Evolutionary conservation across 225 moss, liverwort and hornwort species (phyloP).

Genomic region (Pseudoscleropodium purum): DNA sequence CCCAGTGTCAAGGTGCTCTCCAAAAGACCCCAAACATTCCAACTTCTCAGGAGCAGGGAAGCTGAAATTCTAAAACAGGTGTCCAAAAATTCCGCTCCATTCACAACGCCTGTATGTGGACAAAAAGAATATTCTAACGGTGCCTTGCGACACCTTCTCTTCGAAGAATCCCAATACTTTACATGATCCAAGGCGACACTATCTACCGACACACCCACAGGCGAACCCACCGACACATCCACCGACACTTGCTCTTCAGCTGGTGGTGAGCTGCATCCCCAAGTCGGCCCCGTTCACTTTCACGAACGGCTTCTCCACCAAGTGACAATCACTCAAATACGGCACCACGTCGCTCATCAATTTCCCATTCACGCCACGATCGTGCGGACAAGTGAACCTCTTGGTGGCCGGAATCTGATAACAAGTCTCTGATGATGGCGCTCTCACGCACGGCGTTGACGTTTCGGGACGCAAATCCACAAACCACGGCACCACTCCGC

Average conservation of each 20-base stretch:
- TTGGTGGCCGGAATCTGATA: constrained; percentile 22
- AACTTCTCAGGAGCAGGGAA: background rate
- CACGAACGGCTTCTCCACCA: constrained; percentile 26
- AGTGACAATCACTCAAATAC: constrained; percentile 36
- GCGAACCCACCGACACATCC: background rate
- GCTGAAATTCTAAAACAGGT: background rate
- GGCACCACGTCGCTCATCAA: constrained; percentile 17
- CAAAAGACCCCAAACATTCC: background rate
- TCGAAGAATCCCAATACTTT: background rate
- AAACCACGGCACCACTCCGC: constrained; percentile 52
- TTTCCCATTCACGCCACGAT: constrained; percentile 25
- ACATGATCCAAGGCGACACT: background rate
- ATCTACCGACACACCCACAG: background rate
- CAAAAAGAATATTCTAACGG: background rate
- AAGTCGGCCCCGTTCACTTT: constrained; percentile 30
- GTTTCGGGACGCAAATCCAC: constrained; percentile 22
- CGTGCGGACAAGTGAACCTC: constrained; percentile 40
- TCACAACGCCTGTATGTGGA: background rate
- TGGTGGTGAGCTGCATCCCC: constrained; percentile 34
- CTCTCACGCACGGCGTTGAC: constrained; percentile 23
- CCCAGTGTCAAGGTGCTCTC: background rate
- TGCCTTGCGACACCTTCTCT: background rate
- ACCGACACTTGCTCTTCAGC: background rate
- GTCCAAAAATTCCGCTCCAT: background rate
- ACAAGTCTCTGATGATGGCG: constrained; percentile 32